Percentiles rank a stretch among this genome's conserved stretches.
Conservation (phyloP, 2,329 filamentous ascomycete genomes). For the Colletotrichum chlorophyti region DNA sequence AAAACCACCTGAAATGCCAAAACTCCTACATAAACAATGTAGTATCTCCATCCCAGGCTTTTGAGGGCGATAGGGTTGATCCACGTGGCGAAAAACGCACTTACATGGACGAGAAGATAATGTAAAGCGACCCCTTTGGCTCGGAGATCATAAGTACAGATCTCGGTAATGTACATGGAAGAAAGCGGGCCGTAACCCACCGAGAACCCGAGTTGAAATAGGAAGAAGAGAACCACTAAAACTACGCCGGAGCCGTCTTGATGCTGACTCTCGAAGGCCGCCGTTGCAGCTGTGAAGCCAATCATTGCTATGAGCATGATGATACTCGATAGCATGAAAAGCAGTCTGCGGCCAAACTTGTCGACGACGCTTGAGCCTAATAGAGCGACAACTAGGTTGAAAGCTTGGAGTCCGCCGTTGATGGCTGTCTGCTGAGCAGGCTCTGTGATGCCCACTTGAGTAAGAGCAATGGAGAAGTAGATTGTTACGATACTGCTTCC, state of each 20-base stretch:
- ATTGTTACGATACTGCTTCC: background rate
- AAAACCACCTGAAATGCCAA: constrained; percentile 55
- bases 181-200: constrained; percentile 61
- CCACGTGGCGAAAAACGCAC: constrained; percentile 34
- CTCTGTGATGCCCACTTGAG: constrained; percentile 6
- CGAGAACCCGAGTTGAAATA: constrained; percentile 54
- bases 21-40: constrained; percentile 61
- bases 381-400: constrained; percentile 2
- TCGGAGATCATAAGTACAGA: constrained; percentile 59
- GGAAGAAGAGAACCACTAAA: constrained; percentile 42
- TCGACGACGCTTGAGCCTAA: constrained; percentile 5
- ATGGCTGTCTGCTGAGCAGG: constrained; percentile 9
- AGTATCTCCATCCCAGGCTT: constrained; percentile 59
- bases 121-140: constrained; percentile 53
- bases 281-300: constrained; percentile 1
- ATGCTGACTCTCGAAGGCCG: background rate
- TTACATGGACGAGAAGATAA: constrained; percentile 36
- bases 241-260: constrained; percentile 36
- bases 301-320: constrained; percentile 3
- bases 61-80: constrained; percentile 61
- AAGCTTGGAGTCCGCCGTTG: constrained; percentile 19
- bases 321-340: background rate
- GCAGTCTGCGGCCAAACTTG: background rate
- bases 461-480: background rate
- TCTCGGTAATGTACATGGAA: constrained; percentile 56